These are phyloP conservation scores for Rhizopogon rudus DNA, from an alignment of 768 basidiomycete genomes.

Conservation along the genomic window DNA sequence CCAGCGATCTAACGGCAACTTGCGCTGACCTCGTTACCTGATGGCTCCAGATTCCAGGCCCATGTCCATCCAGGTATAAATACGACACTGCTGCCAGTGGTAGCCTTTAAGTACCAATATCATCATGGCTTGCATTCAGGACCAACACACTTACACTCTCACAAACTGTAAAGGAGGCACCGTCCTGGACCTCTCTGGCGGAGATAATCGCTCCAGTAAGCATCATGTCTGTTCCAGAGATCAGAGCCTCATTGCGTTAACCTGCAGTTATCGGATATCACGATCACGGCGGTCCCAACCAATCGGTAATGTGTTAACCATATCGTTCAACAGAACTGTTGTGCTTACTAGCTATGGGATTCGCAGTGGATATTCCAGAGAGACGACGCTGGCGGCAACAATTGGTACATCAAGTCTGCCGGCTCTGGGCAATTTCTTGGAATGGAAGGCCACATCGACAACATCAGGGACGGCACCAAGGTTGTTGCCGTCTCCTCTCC, in stretches of 20 bases:
- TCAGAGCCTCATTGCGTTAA: not conserved
- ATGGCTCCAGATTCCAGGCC: not conserved
- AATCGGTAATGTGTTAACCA: slow-evolving; percentile 32
- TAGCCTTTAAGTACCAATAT: not conserved
- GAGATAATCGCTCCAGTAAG: slow-evolving; percentile 43
- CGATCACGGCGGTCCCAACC: slow-evolving; percentile 40
- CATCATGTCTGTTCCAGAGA: not conserved
- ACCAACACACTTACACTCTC: slow-evolving; percentile 39
- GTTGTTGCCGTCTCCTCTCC: slow-evolving; percentile 33
- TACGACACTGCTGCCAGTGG: not conserved
- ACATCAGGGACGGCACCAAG: slow-evolving; percentile 31
- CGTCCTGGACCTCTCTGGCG: slow-evolving; percentile 51
- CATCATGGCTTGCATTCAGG: slow-evolving; percentile 23
- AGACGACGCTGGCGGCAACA: slow-evolving; percentile 24
- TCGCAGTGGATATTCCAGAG: slow-evolving; percentile 43
- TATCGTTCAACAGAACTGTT: not conserved
- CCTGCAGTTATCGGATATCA: slow-evolving; percentile 45
- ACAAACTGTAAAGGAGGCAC: slow-evolving; percentile 48
- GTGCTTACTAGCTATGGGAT: not conserved
- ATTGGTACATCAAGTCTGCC: slow-evolving; percentile 40
- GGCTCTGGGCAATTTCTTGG: slow-evolving; percentile 38
- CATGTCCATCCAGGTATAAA: not conserved
- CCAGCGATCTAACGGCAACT: no score
- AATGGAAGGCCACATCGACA: slow-evolving; percentile 18
- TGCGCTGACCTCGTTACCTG: no score